Evolutionary conservation across 2,329 filamentous ascomycete genomes (phyloP), one percentile per base, ranked within the genome.

Genomic region (Cordyceps fumosorosea): DNA sequence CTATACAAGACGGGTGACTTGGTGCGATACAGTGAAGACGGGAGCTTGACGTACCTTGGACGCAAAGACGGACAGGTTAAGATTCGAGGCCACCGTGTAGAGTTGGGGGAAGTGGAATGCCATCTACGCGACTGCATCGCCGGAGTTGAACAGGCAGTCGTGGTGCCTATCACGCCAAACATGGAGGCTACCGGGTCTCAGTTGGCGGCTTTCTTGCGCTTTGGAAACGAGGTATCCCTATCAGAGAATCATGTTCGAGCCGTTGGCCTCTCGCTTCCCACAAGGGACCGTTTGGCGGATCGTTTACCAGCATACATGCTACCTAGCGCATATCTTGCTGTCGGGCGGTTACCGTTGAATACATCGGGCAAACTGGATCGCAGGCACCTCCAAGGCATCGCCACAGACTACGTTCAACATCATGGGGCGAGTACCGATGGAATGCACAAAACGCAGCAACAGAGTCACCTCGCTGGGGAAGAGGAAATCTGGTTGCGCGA

Each of bases 1-100:
- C 63, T 77, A 2, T 82, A 81, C 66, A 76, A 75, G 61, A 81
- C 79, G 0, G 80, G 80, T 6, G 80, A 82, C 64, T 71, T 82
- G 3, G 79, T 72, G 3, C 70, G 70, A 51, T 79, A 78, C 22
- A 68, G 75, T 37, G 68, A 69, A 0, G 62, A 69, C 14, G 67
- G 67, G 0, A 67, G 68, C 20, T 67, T 82, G 16, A 65, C 73
- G 0, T 81, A 78, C 60, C 67, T 80, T 55, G 81, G 80, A 54
- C 74, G 82, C 48, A 81, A 80, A 64, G 82, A 85, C 44, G 75
- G 74, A 0, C 81, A 84, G 67, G 75, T 84, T 50, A 84, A 84
- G 67, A 68, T 84, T 11, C 75, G 77, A 29, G 84, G 84, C 47
- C 83, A 77, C 59, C 69, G 81, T 60, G 73, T 81, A 58, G 84